phyloP scores from a whole-genome alignment of 495 filamentous ascomycete genomes.

The Hypoxylon cercidicola region DNA sequence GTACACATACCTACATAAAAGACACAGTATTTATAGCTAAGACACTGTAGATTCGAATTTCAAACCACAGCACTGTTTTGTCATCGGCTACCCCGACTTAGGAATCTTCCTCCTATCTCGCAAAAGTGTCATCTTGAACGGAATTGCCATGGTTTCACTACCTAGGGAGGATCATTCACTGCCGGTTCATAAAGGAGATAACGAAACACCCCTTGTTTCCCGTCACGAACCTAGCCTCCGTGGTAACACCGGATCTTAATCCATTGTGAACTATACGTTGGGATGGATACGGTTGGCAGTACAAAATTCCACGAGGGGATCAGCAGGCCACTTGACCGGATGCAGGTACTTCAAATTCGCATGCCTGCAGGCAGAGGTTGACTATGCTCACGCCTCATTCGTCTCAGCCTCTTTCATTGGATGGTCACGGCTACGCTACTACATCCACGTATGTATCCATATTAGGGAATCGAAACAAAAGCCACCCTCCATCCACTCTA shows the following conservation, averaged over 20 bases:
- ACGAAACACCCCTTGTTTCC: not conserved
- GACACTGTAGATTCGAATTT: conserved; percentile 10
- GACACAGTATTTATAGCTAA: conserved; percentile 5
- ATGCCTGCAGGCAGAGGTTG: conserved; percentile 25
- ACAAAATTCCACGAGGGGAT: conserved; percentile 29
- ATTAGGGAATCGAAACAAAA: conserved; percentile 24
- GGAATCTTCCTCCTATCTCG: not conserved
- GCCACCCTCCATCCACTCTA: conserved; percentile 12
- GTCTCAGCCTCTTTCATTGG: conserved; percentile 24
- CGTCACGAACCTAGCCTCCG: conserved; percentile 17
- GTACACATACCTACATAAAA: not conserved
- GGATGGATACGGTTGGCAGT: conserved; percentile 18
- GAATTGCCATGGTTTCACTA: not conserved
- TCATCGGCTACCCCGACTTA: not conserved
- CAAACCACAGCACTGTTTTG: conserved; percentile 11
- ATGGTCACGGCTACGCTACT: conserved; percentile 1
- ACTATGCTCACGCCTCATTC: conserved; percentile 28
- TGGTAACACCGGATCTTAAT: conserved; percentile 19
- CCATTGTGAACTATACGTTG: not conserved
- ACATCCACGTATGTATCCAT: conserved; percentile 18
- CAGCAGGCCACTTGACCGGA: conserved; percentile 37
- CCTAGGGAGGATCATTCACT: not conserved
- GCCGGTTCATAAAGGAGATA: not conserved
- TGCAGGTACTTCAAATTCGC: conserved; percentile 27
- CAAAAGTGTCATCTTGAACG: not conserved